Percentiles rank a stretch among this genome's conserved stretches.
Conservation (phyloP, 2,329 filamentous ascomycete species). For the Trichoderma sp. region DNA sequence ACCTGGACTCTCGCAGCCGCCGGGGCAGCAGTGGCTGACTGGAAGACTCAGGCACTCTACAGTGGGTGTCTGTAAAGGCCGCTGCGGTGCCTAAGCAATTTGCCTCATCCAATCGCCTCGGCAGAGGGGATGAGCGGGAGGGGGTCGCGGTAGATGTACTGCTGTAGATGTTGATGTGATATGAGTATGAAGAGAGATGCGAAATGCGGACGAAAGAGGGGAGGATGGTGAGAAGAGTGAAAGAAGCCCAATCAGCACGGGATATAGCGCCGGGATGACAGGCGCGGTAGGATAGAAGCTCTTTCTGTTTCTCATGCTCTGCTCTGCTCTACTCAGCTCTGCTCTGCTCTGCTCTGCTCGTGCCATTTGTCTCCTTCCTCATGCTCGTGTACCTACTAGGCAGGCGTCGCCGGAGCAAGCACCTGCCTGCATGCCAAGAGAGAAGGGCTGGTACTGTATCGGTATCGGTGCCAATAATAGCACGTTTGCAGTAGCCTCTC, state of each 20-base stretch:
- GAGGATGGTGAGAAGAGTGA: background rate
- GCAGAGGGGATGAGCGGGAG: background rate
- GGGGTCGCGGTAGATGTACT: background rate
- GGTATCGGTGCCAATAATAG: background rate
- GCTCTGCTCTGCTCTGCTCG: background rate
- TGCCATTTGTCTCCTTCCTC: background rate
- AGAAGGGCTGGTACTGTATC: background rate
- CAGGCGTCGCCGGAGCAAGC: background rate
- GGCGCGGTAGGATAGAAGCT: background rate
- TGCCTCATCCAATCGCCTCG: background rate
- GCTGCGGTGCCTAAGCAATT: background rate
- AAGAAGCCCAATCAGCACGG: background rate
- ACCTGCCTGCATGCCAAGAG: background rate
- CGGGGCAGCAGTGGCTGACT: constrained; percentile 11
- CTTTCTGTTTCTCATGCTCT: background rate
- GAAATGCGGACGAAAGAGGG: background rate
- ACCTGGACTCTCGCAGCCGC: background rate
- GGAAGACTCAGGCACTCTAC: constrained; percentile 12
- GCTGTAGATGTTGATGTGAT: background rate
- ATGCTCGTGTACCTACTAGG: background rate
- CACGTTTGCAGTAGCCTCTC: background rate
- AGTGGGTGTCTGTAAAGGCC: background rate
- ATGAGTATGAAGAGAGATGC: background rate
- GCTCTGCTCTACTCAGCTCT: too few relatives aligned
- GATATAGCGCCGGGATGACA: background rate